Evolutionary conservation across 306 rosid species (phyloP).

Genomic region (Echinosophora koreensis): DNA sequence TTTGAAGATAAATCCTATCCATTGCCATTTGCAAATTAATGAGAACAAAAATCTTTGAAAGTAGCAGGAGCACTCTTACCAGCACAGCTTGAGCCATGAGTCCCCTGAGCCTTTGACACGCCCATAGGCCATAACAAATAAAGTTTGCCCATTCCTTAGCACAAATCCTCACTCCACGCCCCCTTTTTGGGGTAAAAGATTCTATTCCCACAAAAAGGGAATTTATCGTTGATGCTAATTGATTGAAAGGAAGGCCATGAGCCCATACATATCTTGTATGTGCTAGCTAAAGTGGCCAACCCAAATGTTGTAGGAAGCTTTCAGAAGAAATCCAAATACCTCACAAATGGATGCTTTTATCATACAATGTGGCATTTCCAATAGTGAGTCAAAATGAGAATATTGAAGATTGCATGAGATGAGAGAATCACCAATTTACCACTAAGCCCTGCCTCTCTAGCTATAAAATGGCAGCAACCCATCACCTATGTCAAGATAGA

Average conservation of each 20-base stretch:
- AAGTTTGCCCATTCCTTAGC: slow-evolving; percentile 15
- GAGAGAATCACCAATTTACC: slow-evolving; percentile 37
- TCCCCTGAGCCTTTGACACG: slow-evolving; percentile 1
- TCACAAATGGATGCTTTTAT: slow-evolving; percentile 28
- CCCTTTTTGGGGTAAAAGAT: slow-evolving; percentile 30
- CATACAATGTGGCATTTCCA: slow-evolving; percentile 10
- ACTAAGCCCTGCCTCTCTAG: slow-evolving; percentile 13
- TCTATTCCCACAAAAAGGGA: slow-evolving; percentile 49
- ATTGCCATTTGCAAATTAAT: neutral
- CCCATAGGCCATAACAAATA: slow-evolving; percentile 23
- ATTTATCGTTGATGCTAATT: slow-evolving; percentile 39
- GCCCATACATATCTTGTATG: slow-evolving; percentile 14
- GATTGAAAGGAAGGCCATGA: slow-evolving; percentile 23
- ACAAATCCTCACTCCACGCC: slow-evolving; percentile 16
- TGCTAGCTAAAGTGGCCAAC: slow-evolving; percentile 23
- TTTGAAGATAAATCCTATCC: neutral
- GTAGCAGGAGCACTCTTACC: slow-evolving; percentile 5
- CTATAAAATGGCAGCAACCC: slow-evolving; percentile 42
- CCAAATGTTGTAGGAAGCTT: slow-evolving; percentile 33
- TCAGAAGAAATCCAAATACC: slow-evolving; percentile 29
- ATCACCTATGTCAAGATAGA: neutral
- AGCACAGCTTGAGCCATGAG: neutral
- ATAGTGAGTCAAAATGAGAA: slow-evolving; percentile 40
- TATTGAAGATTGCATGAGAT: slow-evolving; percentile 28
- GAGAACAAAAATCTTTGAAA: neutral